phyloP scores from a whole-genome alignment of 805 yeast genomes.

The Pichia insulana region DNA sequence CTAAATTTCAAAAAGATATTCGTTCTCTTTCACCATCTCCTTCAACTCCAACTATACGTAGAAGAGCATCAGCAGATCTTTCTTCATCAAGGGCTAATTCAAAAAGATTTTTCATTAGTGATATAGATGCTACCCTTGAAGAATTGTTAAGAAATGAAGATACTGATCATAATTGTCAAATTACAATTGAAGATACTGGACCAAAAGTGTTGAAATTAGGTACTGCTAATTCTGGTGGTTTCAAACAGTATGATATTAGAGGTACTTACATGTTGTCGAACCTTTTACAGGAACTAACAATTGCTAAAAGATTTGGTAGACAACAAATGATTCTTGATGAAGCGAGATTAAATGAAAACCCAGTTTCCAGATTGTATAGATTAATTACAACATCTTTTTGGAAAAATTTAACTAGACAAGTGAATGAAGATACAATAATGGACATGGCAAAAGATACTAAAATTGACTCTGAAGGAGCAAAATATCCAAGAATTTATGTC shows the following conservation, averaged over 20 bases:
- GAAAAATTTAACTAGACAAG: conserved; percentile 64
- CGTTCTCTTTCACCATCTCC: conserved; percentile 4
- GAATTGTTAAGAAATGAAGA: conserved; percentile 71
- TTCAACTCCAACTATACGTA: conserved; percentile 18
- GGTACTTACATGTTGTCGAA: conserved; percentile 90
- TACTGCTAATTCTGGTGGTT: conserved; percentile 81
- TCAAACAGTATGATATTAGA: conserved; percentile 57
- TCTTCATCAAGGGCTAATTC: conserved; percentile 27
- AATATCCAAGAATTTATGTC: conserved; percentile 68
- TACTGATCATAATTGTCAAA: conserved; percentile 77
- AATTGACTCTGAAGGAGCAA: conserved; percentile 50
- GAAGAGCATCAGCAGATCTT: conserved; percentile 51
- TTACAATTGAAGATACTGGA: conserved; percentile 77
- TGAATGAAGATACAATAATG: conserved; percentile 53
- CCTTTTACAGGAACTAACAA: conserved; percentile 77
- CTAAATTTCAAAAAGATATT: neutral
- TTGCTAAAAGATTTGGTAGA: conserved; percentile 75
- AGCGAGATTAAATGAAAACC: conserved; percentile 76
- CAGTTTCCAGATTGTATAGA: conserved; percentile 67
- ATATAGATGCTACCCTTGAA: conserved; percentile 63
- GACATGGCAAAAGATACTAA: conserved; percentile 75
- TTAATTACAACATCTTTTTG: conserved; percentile 73
- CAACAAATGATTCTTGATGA: conserved; percentile 75
- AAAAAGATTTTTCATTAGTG: conserved; percentile 57
- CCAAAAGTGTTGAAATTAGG: conserved; percentile 76